Evolutionary conservation across 192 early-diverging fungal genomes (phyloP), one percentile per base, ranked within the genome.

Genomic region (Podila clonocystis): DNA sequence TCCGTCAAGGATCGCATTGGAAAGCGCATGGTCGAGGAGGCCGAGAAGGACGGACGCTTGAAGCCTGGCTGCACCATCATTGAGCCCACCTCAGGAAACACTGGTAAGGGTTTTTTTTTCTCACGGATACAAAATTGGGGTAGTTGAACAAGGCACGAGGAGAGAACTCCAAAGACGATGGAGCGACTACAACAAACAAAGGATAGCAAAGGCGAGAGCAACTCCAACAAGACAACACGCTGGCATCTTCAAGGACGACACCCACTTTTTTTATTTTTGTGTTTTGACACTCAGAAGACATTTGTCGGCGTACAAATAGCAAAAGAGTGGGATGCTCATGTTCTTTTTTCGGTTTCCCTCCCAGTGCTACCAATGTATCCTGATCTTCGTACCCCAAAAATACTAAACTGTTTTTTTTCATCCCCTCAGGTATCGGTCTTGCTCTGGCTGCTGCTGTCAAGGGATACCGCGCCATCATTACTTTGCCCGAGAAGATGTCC

Each of bases 1-100:
- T 97, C 96, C 45, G 98, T 99, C 86, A 99, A 99, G 87, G 98
- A 99, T 83, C 91, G 98, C 73, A 98, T 99, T 87, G 98, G 93
- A 49, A 91, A 91, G 84, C 93, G 98, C 72, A 99, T 99, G 93
- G 77, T 99, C 60, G 96, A 98, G 72, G 95, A 93, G 69, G 97
- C 96, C 68, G 98, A 99, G 84, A 89, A 88, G 75, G 93, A 92
- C 34, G 98, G 98, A 7, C 91, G 84, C 63, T 84, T 99, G 78
- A 96, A 90, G 76, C 97, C 97, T 29, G 98, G 98, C 8, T 90
- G 83, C 62, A 99, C 97, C 22, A 90, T 99, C 70, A 99, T 99
- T 74, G 98, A 99, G 85, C 96, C 98, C 50, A 99, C 98, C 28
- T 98, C 97, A 29, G 98, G 98, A 76, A 99, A 99, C 88, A 99